Percentiles rank a stretch among this genome's conserved stretches.
Conservation (phyloP, 768 basidiomycete species). For the Tulasnella sp. region DNA sequence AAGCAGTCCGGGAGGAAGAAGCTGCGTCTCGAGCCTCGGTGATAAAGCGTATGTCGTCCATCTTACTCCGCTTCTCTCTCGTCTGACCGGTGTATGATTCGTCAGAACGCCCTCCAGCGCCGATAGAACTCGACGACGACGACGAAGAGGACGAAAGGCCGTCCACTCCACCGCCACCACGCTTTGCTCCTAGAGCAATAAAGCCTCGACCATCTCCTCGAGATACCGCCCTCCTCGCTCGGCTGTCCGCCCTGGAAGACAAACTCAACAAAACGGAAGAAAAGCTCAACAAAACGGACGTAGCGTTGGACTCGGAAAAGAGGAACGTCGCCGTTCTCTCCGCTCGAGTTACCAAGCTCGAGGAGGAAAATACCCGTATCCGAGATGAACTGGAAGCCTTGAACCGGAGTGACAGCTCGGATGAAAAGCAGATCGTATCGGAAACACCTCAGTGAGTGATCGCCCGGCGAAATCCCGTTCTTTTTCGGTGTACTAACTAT, state of each 20-base stretch:
- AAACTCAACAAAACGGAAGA: background rate
- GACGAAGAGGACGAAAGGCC: background rate
- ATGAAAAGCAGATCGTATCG: background rate
- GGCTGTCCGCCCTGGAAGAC: background rate
- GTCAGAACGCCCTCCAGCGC: background rate
- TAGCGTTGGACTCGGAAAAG: background rate
- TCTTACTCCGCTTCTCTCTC: background rate
- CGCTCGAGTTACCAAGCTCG: background rate
- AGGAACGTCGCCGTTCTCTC: background rate
- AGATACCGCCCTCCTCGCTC: background rate
- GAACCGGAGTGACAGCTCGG: background rate
- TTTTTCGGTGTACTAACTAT: background rate
- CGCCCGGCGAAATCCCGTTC: background rate
- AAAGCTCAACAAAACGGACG: background rate
- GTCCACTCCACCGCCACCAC: background rate
- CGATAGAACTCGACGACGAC: background rate
- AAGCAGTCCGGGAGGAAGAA: background rate
- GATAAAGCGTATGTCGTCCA: background rate
- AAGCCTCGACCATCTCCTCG: background rate
- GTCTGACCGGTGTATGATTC: background rate
- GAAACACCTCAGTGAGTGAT: background rate
- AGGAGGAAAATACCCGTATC: background rate
- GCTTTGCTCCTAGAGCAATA: background rate
- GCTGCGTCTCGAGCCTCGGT: background rate
- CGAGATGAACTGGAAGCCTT: background rate